Conservation (phyloP, 257 asterid genomes). For the Fraxinus excelsior region DNA sequence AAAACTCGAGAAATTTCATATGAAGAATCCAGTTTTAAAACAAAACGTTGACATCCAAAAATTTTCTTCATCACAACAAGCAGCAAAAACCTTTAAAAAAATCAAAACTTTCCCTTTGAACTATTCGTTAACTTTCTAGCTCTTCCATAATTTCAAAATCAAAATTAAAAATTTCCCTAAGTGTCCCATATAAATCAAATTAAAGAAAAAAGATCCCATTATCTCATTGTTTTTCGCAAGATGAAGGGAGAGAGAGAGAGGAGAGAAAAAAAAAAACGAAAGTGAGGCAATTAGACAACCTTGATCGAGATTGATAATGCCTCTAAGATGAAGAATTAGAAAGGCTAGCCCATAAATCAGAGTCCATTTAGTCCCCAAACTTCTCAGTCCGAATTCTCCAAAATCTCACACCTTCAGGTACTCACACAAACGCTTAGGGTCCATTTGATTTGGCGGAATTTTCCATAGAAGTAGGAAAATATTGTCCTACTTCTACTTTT, state of each 20-base stretch:
- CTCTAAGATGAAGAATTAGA: slow-evolving; percentile 44
- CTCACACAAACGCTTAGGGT: neutral
- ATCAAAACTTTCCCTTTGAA: neutral
- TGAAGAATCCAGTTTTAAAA: neutral
- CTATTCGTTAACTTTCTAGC: neutral
- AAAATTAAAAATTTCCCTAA: neutral
- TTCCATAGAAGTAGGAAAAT: too few species aligned
- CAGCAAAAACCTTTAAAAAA: neutral
- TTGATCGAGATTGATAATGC: slow-evolving; percentile 71
- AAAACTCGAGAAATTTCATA: neutral
- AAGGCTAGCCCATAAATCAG: slow-evolving; percentile 73
- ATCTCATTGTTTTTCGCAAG: neutral
- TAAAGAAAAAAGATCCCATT: neutral
- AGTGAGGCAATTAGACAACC: slow-evolving; percentile 38
- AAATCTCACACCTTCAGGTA: slow-evolving; percentile 21
- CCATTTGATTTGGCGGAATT: too few species aligned
- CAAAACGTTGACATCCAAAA: neutral
- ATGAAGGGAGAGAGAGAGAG: too few species aligned
- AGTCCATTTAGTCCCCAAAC: slow-evolving; percentile 50
- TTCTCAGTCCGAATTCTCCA: slow-evolving; percentile 20
- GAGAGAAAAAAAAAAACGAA: too few species aligned
- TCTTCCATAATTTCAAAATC: neutral
- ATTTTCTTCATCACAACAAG: slow-evolving; percentile 10
- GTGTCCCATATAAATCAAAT: neutral
- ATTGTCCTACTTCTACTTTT: too few species aligned